These are phyloP conservation scores for Hsuehochloa calcarea DNA, from an alignment of 176 grass and related monocot genomes.

Conservation along the genomic window DNA sequence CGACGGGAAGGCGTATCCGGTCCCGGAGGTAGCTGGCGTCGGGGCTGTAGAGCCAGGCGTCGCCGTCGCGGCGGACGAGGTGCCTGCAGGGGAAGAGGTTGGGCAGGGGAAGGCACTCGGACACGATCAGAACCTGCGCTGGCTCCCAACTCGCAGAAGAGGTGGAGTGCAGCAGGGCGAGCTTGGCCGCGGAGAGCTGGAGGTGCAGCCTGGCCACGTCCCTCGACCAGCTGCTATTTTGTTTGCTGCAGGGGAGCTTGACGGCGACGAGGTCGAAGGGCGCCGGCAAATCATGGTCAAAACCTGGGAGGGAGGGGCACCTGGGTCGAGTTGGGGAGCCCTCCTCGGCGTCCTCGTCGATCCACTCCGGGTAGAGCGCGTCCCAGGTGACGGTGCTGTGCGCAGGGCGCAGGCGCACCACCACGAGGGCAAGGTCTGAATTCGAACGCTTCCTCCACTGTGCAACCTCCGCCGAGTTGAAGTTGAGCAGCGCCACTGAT, in stretches of 20 bases:
- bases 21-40: conserved; percentile 29
- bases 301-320: conserved; percentile 60
- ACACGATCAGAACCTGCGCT: not conserved
- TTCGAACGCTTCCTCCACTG: conserved; percentile 31
- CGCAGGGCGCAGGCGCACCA: conserved; percentile 37
- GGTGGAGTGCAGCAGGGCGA: conserved; percentile 18
- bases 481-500: conserved; percentile 57
- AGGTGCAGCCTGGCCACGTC: conserved; percentile 81
- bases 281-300: not conserved
- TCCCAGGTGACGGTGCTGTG: conserved; percentile 55
- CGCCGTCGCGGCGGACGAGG: conserved; percentile 37
- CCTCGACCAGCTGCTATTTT: conserved; percentile 39
- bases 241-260: conserved; percentile 52
- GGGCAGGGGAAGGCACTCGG: conserved; percentile 55
- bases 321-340: conserved; percentile 15
- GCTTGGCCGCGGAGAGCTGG: conserved; percentile 65
- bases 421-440: conserved; percentile 11
- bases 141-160: not conserved
- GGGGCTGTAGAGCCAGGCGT: conserved; percentile 58
- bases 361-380: conserved; percentile 65
- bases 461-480: conserved; percentile 49
- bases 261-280: conserved; percentile 65
- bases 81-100: conserved; percentile 72
- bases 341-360: conserved; percentile 49
- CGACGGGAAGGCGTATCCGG: conserved; percentile 51